Evolutionary conservation across 495 filamentous ascomycete species (phyloP).

Genomic region (Hypoxylon cercidicola): DNA sequence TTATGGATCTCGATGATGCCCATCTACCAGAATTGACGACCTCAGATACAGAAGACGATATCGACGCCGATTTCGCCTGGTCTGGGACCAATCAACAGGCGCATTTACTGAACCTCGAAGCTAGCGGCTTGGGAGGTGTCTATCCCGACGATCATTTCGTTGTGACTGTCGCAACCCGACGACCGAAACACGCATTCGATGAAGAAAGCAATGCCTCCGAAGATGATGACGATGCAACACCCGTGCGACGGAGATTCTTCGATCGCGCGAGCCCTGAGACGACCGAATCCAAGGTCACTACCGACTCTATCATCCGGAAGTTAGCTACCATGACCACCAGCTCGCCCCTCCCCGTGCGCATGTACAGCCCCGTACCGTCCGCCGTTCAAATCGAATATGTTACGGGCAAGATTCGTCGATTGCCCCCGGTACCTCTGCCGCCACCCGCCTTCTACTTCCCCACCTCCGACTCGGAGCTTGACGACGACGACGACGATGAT

Average conservation of each 20-base stretch:
- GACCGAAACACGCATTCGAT: constrained; percentile 40
- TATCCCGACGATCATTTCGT: constrained; percentile 74
- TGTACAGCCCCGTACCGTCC: neutral
- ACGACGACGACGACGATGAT: constrained; percentile 34
- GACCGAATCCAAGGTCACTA: constrained; percentile 39
- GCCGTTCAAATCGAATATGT: constrained; percentile 51
- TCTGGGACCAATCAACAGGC: constrained; percentile 44
- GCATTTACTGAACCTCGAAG: constrained; percentile 57
- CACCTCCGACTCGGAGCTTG: constrained; percentile 47
- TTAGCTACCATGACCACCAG: constrained; percentile 52
- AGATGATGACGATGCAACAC: constrained; percentile 22
- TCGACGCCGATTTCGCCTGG: constrained; percentile 52
- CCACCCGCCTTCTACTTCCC: constrained; percentile 55
- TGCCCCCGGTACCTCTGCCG: constrained; percentile 57
- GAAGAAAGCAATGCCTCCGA: constrained; percentile 22
- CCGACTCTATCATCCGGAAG: constrained; percentile 49
- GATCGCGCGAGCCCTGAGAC: constrained; percentile 28
- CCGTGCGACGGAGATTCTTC: constrained; percentile 6
- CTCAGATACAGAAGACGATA: constrained; percentile 41
- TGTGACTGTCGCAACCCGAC: constrained; percentile 63
- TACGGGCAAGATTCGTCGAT: constrained; percentile 33
- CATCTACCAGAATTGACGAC: constrained; percentile 38
- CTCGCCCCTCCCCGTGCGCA: constrained; percentile 39
- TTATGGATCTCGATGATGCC: constrained; percentile 37
- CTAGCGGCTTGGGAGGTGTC: constrained; percentile 72